A percentile compares a stretch with the other conserved stretches of the same genome.
Evolutionary conservation across 441 rosid species (phyloP).

Genomic region (Biscutella laevigata): DNA sequence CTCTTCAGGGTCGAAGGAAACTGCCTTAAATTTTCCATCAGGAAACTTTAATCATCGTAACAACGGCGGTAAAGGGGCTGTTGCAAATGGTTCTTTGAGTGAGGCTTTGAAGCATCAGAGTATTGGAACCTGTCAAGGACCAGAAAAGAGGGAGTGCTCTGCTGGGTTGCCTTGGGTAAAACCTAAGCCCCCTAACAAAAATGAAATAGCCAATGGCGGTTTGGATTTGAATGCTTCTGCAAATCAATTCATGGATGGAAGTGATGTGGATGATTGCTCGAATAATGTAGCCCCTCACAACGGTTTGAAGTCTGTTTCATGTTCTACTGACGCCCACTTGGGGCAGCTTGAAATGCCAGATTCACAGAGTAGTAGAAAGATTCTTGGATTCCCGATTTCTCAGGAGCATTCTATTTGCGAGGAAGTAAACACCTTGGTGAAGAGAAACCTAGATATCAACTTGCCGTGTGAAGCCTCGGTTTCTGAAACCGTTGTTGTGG

Average conservation of each 20-base stretch:
- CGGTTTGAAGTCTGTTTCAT: constrained; percentile 34
- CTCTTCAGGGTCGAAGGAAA: constrained; percentile 15
- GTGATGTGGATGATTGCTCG: constrained; percentile 27
- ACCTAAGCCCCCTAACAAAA: constrained; percentile 32
- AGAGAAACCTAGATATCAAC: constrained; percentile 58
- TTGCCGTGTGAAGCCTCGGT: constrained; percentile 55
- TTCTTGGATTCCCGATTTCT: constrained; percentile 50
- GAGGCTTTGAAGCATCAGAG: constrained; percentile 27
- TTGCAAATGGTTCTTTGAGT: constrained; percentile 19
- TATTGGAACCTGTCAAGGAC: constrained; percentile 35
- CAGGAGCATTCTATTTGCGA: constrained; percentile 32
- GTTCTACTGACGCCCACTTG: constrained; percentile 30
- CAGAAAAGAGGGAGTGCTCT: constrained; percentile 33
- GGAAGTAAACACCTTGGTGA: constrained; percentile 37
- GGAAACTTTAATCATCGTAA: constrained; percentile 12
- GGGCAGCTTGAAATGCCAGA: constrained; percentile 29
- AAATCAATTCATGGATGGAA: constrained; percentile 27
- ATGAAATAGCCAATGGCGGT: constrained; percentile 26
- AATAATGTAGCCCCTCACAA: constrained; percentile 22
- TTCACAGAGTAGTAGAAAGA: constrained; percentile 34
- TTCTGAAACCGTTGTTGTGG: constrained; percentile 27
- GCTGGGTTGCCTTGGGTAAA: constrained; percentile 60
- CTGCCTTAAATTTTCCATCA: constrained; percentile 6
- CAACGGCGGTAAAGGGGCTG: background rate
- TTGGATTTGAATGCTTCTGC: constrained; percentile 46